A percentile compares a stretch with the other conserved stretches of the same genome.
Evolutionary conservation across 306 rosid species (phyloP).

Genomic region (Cercis canadensis): DNA sequence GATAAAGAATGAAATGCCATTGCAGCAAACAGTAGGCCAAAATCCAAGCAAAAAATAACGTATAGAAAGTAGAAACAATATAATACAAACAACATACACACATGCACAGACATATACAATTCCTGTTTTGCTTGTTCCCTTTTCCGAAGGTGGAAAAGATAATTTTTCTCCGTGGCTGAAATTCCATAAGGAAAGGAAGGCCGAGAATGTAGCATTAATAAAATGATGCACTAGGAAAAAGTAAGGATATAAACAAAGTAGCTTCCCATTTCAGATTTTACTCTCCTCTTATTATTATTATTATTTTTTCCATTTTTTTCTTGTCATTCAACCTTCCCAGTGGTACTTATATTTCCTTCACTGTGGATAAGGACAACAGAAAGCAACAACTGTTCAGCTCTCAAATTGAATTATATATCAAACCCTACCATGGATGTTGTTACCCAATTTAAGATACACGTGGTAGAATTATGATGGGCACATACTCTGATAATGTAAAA

Average conservation of each 20-base stretch:
- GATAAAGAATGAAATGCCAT: slow-evolving; percentile 28
- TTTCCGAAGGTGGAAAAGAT: slow-evolving; percentile 22
- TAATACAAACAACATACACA: slow-evolving; percentile 12
- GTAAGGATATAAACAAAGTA: slow-evolving; percentile 4
- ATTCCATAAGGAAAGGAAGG: slow-evolving; percentile 8
- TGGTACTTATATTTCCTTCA: slow-evolving; percentile 11
- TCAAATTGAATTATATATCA: slow-evolving; percentile 18
- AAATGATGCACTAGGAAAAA: neutral
- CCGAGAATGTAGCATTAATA: slow-evolving; percentile 13
- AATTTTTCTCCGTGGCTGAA: slow-evolving; percentile 10
- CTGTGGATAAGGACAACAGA: slow-evolving; percentile 1
- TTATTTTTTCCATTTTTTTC: neutral
- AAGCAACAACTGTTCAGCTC: slow-evolving; percentile 11
- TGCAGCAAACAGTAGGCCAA: slow-evolving; percentile 35
- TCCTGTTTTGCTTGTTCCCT: neutral
- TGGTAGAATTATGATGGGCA: slow-evolving; percentile 19
- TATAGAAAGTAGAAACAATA: neutral
- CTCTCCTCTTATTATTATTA: slow-evolving; percentile 3
- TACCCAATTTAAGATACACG: slow-evolving; percentile 12
- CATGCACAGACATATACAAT: neutral
- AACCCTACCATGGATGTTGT: neutral
- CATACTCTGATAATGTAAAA: slow-evolving; percentile 3
- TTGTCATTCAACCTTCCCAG: neutral
- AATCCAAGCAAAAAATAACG: slow-evolving; percentile 16
- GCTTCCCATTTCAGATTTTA: slow-evolving; percentile 13